Base-by-base conservation (phyloP, 768 basidiomycete genomes). In the Trametes gibbosa region DNA sequence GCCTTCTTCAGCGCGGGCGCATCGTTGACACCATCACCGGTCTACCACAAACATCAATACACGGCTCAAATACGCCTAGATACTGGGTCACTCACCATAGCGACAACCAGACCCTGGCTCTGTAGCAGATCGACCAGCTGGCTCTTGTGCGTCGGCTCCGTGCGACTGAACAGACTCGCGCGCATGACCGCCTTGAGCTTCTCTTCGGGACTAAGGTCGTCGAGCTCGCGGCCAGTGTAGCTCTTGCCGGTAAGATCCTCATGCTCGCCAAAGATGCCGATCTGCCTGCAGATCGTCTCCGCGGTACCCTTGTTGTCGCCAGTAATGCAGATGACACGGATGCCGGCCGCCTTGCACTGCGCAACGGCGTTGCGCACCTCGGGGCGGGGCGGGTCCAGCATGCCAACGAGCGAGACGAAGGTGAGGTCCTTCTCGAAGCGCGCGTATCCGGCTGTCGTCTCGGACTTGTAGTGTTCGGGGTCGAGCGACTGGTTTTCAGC, bases 281-380 rank as follows among this genome's bases (percentile, higher is more conserved):
- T 95, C 74, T 95, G 89, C 59, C 92, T 79, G 74, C 95, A 98
- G 66, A 99, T 98, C 27, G 95, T 92, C 79, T 98, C 96, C 43
- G 95, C 96, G 19, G 96, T 99, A 61, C 90, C 87, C 78, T 95
- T 95, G 77, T 97, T 98, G 74, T 98, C 96, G 41, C 96, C 96
- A 3, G 96, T 99, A 71, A 99, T 96, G 68, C 96, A 96, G 66
- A 99, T 86, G 45, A 98, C 94, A 39, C 95, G 84, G 65, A 99
- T 96, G 16, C 96, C 96, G 8, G 95, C 96, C 16, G 90, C 87
- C 65, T 79, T 85, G 77, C 95, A 98, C 71, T 92, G 93, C 34
- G 87, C 90, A 27, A 99, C 84, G 12, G 97, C 95, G 35, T 73
- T 79, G 32, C 82, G 81, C 40, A 95, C 97, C 75, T 98, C 96